A percentile compares a stretch with the other conserved stretches of the same genome.
phyloP scores from a whole-genome alignment of 176 grass and related monocot genomes.

The Raddia guianensis region DNA sequence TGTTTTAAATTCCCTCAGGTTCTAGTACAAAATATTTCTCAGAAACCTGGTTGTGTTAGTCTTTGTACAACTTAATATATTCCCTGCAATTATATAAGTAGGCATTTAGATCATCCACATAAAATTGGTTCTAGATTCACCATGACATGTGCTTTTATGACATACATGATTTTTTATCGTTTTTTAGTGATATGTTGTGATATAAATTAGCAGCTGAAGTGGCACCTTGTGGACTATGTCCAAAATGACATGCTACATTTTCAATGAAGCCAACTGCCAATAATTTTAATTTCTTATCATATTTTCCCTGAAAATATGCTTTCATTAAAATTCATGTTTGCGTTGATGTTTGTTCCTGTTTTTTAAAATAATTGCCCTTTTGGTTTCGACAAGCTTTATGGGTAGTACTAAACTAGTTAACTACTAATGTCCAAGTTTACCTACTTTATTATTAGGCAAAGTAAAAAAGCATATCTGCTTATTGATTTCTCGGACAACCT shows the following conservation, averaged over 20 bases:
- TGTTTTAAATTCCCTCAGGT: not conserved
- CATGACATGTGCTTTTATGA: not conserved
- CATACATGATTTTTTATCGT: not conserved
- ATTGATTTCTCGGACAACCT: constrained; percentile 91
- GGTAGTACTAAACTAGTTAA: constrained; percentile 30
- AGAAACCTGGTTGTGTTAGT: constrained; percentile 22
- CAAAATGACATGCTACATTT: not conserved
- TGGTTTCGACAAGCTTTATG: constrained; percentile 13
- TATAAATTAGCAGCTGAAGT: not conserved
- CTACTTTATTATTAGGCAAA: constrained; percentile 67
- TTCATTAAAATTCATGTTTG: not conserved
- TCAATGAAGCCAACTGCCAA: not conserved
- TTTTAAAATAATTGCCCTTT: not conserved
- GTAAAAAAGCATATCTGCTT: constrained; percentile 88
- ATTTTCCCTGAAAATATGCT: not conserved
- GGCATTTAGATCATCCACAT: not conserved
- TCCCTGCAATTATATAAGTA: not conserved
- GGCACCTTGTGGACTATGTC: not conserved
- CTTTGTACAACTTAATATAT: not conserved
- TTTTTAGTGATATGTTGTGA: not conserved
- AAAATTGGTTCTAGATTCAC: not conserved
- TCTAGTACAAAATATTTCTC: not conserved
- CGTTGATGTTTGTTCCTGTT: constrained; percentile 11
- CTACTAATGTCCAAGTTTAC: constrained; percentile 20
- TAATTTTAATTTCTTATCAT: not conserved